Percentiles rank a stretch among this genome's conserved stretches.
These are phyloP conservation scores for Paramecium tetraurelia DNA, from an alignment of 73 alveolate genomes.

Conservation along the genomic window DNA sequence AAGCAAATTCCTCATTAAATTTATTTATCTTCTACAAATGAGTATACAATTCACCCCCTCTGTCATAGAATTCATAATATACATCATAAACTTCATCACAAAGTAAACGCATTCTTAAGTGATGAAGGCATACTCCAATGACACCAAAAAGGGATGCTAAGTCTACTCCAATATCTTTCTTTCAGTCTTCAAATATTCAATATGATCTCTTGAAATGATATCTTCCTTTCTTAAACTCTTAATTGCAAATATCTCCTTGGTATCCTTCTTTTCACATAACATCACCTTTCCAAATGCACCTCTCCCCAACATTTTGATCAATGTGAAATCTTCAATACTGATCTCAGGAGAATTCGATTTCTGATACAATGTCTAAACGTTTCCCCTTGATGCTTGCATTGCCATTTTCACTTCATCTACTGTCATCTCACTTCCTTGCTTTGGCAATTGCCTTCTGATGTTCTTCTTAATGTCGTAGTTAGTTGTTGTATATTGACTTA, in stretches of 20 bases:
- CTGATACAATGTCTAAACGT: background rate
- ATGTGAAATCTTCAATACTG: conserved; percentile 21
- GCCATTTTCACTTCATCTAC: background rate
- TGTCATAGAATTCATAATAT: background rate
- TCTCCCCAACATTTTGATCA: background rate
- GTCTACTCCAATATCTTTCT: conserved; percentile 73
- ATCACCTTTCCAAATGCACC: conserved; percentile 74
- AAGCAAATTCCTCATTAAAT: conserved; percentile 37
- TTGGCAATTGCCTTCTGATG: conserved; percentile 20
- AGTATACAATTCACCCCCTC: conserved; percentile 59
- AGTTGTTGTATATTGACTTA: background rate
- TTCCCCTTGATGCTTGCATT: background rate
- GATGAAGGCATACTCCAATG: conserved; percentile 85
- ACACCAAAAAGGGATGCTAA: conserved; percentile 83
- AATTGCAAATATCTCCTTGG: conserved; percentile 68
- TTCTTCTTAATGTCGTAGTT: conserved; percentile 28
- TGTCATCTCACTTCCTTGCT: conserved; percentile 39
- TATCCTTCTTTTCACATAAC: conserved; percentile 64
- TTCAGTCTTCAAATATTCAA: conserved; percentile 80
- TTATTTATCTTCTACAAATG: background rate
- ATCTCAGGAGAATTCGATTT: background rate
- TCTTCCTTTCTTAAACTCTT: conserved; percentile 78
- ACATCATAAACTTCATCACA: conserved; percentile 75
- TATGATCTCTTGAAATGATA: conserved; percentile 76
- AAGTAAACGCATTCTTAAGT: conserved; percentile 81